Conservation (phyloP, 768 basidiomycete genomes). For the Mycena belliarum region DNA sequence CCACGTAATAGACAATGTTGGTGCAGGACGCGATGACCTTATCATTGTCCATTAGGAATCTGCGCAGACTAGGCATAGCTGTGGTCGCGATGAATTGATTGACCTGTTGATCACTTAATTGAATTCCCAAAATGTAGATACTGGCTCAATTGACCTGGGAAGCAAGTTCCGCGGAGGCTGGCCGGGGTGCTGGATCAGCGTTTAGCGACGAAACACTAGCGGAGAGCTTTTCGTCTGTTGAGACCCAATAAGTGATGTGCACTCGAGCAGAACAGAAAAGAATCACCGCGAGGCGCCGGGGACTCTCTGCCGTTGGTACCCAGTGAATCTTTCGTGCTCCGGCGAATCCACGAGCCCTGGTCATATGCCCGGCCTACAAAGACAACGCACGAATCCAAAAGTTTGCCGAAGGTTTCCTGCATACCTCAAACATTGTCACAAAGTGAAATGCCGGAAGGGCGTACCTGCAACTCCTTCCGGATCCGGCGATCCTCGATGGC, state of each 20-base stretch:
- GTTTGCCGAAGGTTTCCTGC: conserved; percentile 82
- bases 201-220: conserved; percentile 41
- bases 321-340: conserved; percentile 62
- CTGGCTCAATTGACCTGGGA: conserved; percentile 44
- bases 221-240: conserved; percentile 61
- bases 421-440: not conserved
- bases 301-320: conserved; percentile 71
- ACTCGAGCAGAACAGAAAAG: not conserved
- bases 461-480: conserved; percentile 85
- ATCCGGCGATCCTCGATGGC: conserved; percentile 88
- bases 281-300: conserved; percentile 59
- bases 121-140: conserved; percentile 7
- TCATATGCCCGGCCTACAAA: conserved; percentile 76
- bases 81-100: conserved; percentile 66
- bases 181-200: conserved; percentile 35
- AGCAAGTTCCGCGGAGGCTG: conserved; percentile 43
- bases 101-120: conserved; percentile 48
- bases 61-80: conserved; percentile 74
- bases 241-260: not conserved
- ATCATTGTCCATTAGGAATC: conserved; percentile 83
- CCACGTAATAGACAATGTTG: conserved; percentile 82
- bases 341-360: conserved; percentile 77
- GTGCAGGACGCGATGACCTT: conserved; percentile 76
- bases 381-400: conserved; percentile 76
- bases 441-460: not conserved